These are phyloP conservation scores for Picea glauca DNA, from an alignment of 75 land plant species.

Conservation along the genomic window DNA sequence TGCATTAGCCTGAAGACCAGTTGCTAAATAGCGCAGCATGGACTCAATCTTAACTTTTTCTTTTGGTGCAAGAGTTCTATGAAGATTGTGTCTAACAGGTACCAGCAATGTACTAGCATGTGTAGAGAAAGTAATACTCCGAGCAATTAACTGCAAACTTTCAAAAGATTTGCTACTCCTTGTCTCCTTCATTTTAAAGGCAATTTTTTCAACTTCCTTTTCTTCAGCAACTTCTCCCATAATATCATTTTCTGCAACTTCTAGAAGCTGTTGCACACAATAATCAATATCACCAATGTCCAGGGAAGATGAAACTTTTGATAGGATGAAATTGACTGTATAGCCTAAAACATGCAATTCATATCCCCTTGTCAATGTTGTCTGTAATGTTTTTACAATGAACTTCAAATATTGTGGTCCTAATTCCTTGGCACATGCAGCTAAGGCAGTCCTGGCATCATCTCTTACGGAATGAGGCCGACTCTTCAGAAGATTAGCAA, in stretches of 20 bases:
- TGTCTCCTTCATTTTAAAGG: constrained; percentile 94
- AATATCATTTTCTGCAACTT: constrained; percentile 69
- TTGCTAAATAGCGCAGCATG: constrained; percentile 64
- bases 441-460: too few relatives aligned
- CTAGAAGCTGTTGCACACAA: constrained; percentile 69
- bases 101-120: constrained; percentile 57
- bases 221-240: constrained; percentile 86
- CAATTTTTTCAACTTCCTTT: constrained; percentile 89
- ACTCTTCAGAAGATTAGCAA: constrained; percentile 73
- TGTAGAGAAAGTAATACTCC: constrained; percentile 57
- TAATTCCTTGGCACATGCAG: too few relatives aligned
- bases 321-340: constrained; percentile 70
- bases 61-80: constrained; percentile 57
- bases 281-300: constrained; percentile 65
- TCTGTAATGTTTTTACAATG: constrained; percentile 47
- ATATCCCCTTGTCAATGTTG: constrained; percentile 79
- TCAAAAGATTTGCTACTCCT: constrained; percentile 75
- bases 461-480: constrained; percentile 68
- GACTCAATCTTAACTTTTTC: constrained; percentile 51
- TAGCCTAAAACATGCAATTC: constrained; percentile 93
- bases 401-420: constrained; percentile 56
- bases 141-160: constrained; percentile 61
- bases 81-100: constrained; percentile 39
- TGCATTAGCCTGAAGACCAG: constrained; percentile 67
- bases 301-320: constrained; percentile 32